phyloP scores from a whole-genome alignment of 768 basidiomycete genomes.

The Fistulinella prunicolor region DNA sequence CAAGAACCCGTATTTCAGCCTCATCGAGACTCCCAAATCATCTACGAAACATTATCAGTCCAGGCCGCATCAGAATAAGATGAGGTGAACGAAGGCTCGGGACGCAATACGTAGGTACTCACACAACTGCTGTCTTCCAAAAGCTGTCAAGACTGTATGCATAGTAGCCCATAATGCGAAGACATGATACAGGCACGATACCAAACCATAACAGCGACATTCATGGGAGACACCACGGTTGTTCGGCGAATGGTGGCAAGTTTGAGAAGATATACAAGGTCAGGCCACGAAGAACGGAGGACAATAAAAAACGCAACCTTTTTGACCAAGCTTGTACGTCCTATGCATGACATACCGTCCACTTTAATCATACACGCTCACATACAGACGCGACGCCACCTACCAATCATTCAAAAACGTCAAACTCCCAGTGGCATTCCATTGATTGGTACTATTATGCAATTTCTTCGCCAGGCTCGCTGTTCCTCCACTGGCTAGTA shows the following conservation, averaged over 20 bases:
- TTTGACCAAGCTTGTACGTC: constrained; percentile 89
- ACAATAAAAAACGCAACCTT: constrained; percentile 43
- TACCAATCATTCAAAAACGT: constrained; percentile 83
- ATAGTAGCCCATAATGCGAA: too few species aligned
- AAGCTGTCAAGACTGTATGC: constrained; percentile 73
- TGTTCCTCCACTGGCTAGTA: constrained; percentile 62
- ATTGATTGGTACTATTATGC: constrained; percentile 50
- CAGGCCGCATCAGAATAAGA: neutral
- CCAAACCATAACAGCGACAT: too few species aligned
- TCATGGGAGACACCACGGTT: too few species aligned
- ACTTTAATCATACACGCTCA: constrained; percentile 7
- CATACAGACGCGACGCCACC: constrained; percentile 14
- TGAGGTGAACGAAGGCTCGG: too few species aligned
- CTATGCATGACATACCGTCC: constrained; percentile 33
- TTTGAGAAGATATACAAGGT: neutral
- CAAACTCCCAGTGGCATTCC: constrained; percentile 65
- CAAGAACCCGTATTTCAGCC: constrained; percentile 77
- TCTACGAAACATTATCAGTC: constrained; percentile 33
- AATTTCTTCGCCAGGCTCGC: constrained; percentile 55
- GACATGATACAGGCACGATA: too few species aligned
- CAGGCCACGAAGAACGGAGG: neutral
- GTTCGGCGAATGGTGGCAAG: too few species aligned
- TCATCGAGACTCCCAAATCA: constrained; percentile 66
- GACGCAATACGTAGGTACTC: constrained; percentile 21
- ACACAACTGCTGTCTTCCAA: constrained; percentile 86